Percentiles rank a stretch among this genome's conserved stretches.
Evolutionary conservation across 2,329 filamentous ascomycete genomes (phyloP).

Genomic region (Trichoderma atroviride): DNA sequence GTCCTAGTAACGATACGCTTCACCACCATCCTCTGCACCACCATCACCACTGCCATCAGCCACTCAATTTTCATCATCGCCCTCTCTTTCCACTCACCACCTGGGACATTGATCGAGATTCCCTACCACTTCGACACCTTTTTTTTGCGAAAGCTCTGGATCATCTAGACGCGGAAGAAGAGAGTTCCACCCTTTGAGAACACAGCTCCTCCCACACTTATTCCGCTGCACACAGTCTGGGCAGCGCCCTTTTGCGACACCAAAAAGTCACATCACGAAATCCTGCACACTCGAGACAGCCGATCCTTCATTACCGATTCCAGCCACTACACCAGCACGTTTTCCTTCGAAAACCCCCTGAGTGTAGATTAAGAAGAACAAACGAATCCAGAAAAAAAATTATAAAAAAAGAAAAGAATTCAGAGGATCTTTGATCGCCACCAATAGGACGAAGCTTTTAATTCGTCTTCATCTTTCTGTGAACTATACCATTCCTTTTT

Average conservation of each 20-base stretch:
- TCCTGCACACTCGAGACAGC: conserved; percentile 44
- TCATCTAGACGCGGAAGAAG: conserved; percentile 37
- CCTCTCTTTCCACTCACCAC: conserved; percentile 36
- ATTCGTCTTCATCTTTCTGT: conserved; percentile 29
- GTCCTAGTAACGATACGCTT: conserved; percentile 42
- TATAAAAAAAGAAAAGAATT: conserved; percentile 38
- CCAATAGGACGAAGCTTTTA: conserved; percentile 22
- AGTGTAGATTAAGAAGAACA: conserved; percentile 73
- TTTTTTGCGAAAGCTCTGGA: conserved; percentile 39
- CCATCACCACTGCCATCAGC: conserved; percentile 30
- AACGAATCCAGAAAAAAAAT: conserved; percentile 38
- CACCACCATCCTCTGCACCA: conserved; percentile 41
- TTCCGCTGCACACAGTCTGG: conserved; percentile 39
- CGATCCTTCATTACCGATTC: conserved; percentile 42
- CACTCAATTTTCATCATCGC: conserved; percentile 41
- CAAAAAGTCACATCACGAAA: conserved; percentile 43
- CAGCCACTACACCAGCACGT: conserved; percentile 80
- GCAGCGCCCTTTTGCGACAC: conserved; percentile 41
- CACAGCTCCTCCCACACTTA: conserved; percentile 36
- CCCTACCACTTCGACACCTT: conserved; percentile 29
- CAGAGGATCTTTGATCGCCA: conserved; percentile 35
- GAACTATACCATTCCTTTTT: conserved; percentile 21
- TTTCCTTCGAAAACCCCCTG: conserved; percentile 86
- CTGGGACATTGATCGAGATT: conserved; percentile 26
- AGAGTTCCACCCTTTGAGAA: conserved; percentile 34